These are phyloP conservation scores for Calonectria hawksworthii DNA, from an alignment of 2,329 filamentous ascomycete species.

Conservation along the genomic window DNA sequence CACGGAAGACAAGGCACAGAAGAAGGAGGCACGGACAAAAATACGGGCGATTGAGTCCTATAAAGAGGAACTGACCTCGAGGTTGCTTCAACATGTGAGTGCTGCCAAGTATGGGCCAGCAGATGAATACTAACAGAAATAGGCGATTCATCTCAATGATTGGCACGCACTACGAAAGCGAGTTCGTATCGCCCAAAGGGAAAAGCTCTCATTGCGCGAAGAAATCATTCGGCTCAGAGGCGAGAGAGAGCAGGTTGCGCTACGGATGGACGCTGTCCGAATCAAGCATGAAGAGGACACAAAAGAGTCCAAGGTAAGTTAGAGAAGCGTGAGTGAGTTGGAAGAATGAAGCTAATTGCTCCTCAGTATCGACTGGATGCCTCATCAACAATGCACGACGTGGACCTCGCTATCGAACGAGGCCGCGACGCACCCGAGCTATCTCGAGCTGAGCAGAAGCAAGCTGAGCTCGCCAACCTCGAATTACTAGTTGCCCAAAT, in stretches of 20 bases:
- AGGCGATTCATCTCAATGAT: conserved; percentile 73
- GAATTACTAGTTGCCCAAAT: conserved; percentile 70
- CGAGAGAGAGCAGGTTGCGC: conserved; percentile 72
- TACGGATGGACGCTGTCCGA: conserved; percentile 74
- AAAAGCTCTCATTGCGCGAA: conserved; percentile 69
- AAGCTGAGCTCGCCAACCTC: conserved; percentile 67
- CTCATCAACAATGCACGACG: conserved; percentile 72
- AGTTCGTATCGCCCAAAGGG: conserved; percentile 68
- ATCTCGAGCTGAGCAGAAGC: conserved; percentile 60
- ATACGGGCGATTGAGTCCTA: conserved; percentile 71
- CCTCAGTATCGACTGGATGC: conserved; percentile 62
- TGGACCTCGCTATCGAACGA: conserved; percentile 70
- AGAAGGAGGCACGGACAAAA: conserved; percentile 69
- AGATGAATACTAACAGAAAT: conserved; percentile 25
- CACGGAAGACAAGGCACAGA: conserved; percentile 61
- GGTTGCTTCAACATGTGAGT: conserved; percentile 72
- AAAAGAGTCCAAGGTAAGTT: conserved; percentile 65
- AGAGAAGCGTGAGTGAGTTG: conserved; percentile 32
- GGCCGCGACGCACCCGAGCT: conserved; percentile 64
- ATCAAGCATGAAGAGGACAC: conserved; percentile 70
- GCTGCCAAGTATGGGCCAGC: accelerated
- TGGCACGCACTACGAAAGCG: conserved; percentile 70
- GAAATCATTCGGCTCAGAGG: conserved; percentile 71
- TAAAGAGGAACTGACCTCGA: conserved; percentile 67
- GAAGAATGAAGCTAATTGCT: conserved; percentile 14